These are phyloP conservation scores for Calonectria pseudoturangicola DNA, from an alignment of 2,329 filamentous ascomycete genomes.

Conservation along the genomic window DNA sequence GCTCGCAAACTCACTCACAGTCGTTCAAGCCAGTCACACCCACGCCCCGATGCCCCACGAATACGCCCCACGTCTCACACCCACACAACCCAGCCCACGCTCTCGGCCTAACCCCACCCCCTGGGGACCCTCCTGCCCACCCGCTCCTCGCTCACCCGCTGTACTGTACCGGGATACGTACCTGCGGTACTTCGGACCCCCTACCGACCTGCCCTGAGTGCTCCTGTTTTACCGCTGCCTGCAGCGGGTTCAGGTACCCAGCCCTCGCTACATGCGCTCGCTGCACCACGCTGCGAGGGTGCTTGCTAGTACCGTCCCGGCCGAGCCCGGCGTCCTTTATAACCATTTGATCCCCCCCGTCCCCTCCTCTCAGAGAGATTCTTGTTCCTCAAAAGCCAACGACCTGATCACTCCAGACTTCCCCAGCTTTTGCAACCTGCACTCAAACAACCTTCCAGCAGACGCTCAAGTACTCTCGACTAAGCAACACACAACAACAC, in stretches of 20 bases:
- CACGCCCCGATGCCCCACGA: constrained; percentile 47
- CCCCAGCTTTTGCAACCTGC: constrained; percentile 45
- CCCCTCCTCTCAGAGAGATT: constrained; percentile 55
- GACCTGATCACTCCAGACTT: constrained; percentile 51
- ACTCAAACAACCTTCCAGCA: constrained; percentile 26
- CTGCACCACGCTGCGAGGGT: constrained; percentile 48
- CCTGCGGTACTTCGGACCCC: constrained; percentile 45
- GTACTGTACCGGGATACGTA: constrained; percentile 42
- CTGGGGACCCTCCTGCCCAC: constrained; percentile 42
- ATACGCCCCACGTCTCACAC: constrained; percentile 37
- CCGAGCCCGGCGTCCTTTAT: constrained; percentile 59
- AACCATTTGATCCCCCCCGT: constrained; percentile 55
- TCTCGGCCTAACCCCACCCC: constrained; percentile 39
- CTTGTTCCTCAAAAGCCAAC: constrained; percentile 50
- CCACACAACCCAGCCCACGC: constrained; percentile 36
- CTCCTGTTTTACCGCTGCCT: constrained; percentile 55
- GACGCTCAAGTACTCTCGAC: constrained; percentile 30
- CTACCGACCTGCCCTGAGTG: constrained; percentile 46
- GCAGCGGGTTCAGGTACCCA: constrained; percentile 50
- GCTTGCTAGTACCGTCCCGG: constrained; percentile 55
- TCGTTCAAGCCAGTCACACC: constrained; percentile 33
- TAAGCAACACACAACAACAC: constrained; percentile 11
- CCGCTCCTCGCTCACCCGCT: constrained; percentile 38
- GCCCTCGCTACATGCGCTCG: constrained; percentile 49
- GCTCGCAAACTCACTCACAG: constrained; percentile 34